Conservation (phyloP, 2,329 filamentous ascomycete genomes). For the Aspergillus japonicus region DNA sequence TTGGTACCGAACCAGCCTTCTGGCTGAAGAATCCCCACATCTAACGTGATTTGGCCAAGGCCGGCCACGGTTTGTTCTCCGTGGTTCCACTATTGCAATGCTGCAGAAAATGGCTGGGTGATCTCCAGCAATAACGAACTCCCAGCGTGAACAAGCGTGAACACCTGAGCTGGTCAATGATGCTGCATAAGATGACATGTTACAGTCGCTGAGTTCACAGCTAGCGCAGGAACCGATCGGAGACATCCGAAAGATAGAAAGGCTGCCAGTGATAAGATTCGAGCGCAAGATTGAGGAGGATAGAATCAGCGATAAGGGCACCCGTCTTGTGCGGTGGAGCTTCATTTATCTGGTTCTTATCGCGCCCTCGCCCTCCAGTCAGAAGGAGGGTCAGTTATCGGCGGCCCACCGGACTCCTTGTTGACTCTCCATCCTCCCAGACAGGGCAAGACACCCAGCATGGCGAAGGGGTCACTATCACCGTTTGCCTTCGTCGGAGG, state of each 20-base stretch:
- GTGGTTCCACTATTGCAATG: neutral
- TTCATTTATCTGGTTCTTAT: neutral
- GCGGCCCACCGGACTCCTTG: neutral
- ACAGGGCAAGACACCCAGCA: neutral
- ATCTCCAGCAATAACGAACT: neutral
- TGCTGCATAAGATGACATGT: neutral
- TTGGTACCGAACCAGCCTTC: neutral
- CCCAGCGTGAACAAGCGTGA: neutral
- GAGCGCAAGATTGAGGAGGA: neutral
- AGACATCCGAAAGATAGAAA: neutral
- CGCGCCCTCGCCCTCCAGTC: neutral
- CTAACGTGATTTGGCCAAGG: neutral
- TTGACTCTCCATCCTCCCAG: neutral
- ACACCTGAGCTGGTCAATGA: neutral
- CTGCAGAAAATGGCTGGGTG: neutral
- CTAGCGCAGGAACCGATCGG: neutral
- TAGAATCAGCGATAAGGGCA: neutral
- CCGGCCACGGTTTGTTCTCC: neutral
- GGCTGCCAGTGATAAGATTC: neutral
- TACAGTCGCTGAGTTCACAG: neutral
- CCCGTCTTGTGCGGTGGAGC: neutral
- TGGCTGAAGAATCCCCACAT: neutral
- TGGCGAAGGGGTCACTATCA: neutral
- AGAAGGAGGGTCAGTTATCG: neutral
- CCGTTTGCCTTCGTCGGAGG: neutral